Percentiles rank a stretch among this genome's conserved stretches.
Evolutionary conservation across 805 yeast species (phyloP).

Genomic region (Myxozyma melibiosi): DNA sequence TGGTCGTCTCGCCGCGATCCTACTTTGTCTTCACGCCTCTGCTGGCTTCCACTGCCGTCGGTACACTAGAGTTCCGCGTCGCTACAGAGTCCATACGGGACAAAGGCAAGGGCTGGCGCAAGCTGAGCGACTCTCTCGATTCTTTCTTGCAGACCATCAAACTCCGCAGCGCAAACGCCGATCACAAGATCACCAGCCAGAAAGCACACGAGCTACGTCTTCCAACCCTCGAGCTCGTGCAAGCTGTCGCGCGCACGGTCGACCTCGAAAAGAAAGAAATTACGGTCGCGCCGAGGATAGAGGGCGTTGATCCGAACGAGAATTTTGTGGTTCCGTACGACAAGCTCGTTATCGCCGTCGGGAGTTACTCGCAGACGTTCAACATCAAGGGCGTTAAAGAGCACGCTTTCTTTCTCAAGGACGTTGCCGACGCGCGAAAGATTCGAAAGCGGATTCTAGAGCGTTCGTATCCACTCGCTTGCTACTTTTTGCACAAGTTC

Average conservation of each 20-base stretch:
- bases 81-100: conserved; percentile 64
- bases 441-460: conserved; percentile 58
- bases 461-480: conserved; percentile 3
- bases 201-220: conserved; percentile 6
- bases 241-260: conserved; percentile 22
- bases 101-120: conserved; percentile 54
- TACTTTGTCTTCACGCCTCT: conserved; percentile 71
- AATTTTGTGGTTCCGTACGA: conserved; percentile 66
- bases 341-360: conserved; percentile 66
- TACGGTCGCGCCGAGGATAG: conserved; percentile 16
- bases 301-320: conserved; percentile 11
- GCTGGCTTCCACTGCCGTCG: conserved; percentile 70
- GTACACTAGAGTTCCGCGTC: conserved; percentile 66
- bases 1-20: conserved; percentile 68
- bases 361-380: conserved; percentile 67
- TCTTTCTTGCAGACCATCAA: neutral
- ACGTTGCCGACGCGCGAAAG: conserved; percentile 63
- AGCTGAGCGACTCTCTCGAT: conserved; percentile 10
- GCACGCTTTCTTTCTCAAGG: conserved; percentile 61
- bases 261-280: conserved; percentile 12
- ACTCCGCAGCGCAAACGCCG: neutral
- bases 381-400: conserved; percentile 64
- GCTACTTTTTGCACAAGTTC: neutral
- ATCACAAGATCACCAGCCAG: conserved; percentile 3
- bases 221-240: conserved; percentile 22